These are phyloP conservation scores for Penicillium nordicum DNA, from an alignment of 2,329 filamentous ascomycete genomes.

Conservation along the genomic window DNA sequence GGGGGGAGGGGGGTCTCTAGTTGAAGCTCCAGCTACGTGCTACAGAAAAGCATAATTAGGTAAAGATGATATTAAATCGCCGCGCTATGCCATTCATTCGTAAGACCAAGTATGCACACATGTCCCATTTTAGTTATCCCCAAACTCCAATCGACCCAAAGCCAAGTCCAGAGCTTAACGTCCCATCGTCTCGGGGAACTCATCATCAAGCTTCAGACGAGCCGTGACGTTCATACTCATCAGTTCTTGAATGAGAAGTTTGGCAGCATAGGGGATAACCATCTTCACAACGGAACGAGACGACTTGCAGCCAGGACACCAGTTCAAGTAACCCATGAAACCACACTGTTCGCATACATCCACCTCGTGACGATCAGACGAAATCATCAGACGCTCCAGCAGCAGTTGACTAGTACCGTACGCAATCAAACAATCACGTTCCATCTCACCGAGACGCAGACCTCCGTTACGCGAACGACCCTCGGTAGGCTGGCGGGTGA, in stretches of 20 bases:
- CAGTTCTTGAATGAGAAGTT: conserved; percentile 91
- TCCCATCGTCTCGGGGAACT: conserved; percentile 65
- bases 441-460: conserved; percentile 94
- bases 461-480: conserved; percentile 90
- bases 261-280: conserved; percentile 96
- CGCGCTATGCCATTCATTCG: conserved; percentile 28
- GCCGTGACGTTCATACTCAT: conserved; percentile 99
- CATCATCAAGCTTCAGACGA: conserved; percentile 82
- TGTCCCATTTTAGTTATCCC: conserved; percentile 12
- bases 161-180: conserved; percentile 18
- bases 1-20: neutral
- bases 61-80: conserved; percentile 20
- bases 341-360: conserved; percentile 94
- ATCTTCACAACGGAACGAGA: conserved; percentile 83
- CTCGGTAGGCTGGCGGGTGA: conserved; percentile 94
- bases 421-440: conserved; percentile 94
- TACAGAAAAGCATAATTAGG: neutral
- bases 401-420: conserved; percentile 93
- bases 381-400: conserved; percentile 90
- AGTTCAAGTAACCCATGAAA: conserved; percentile 91
- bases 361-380: conserved; percentile 82
- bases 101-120: conserved; percentile 19
- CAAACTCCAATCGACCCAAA: conserved; percentile 9
- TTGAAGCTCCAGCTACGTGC: neutral
- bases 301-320: conserved; percentile 88